Conservation (phyloP, 176 grass and related monocot genomes). For the Poa pratensis region DNA sequence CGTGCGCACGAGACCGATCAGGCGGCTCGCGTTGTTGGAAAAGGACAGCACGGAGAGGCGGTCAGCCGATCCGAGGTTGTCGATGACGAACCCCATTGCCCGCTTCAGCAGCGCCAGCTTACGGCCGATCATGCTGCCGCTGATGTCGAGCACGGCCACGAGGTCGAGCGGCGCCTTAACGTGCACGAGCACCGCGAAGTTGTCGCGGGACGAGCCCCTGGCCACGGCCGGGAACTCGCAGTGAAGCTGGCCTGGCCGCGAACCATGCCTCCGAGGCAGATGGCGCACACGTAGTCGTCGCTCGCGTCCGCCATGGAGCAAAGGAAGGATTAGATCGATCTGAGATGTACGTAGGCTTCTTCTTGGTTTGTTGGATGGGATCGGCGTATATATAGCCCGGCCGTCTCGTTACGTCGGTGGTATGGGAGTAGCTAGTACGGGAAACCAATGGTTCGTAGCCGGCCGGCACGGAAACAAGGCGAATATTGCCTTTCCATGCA, state of each 20-base stretch:
- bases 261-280: constrained; percentile 10
- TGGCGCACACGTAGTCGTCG: not conserved
- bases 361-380: not conserved
- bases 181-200: constrained; percentile 64
- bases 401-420: not conserved
- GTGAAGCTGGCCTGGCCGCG: constrained; percentile 22
- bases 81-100: constrained; percentile 84
- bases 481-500: too few relatives aligned
- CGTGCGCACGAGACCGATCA: constrained; percentile 45
- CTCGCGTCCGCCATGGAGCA: not conserved
- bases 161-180: constrained; percentile 64
- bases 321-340: not conserved
- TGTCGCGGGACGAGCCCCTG: constrained; percentile 37
- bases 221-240: constrained; percentile 53
- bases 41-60: constrained; percentile 79
- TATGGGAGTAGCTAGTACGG: too few relatives aligned
- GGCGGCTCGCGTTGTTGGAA: constrained; percentile 45
- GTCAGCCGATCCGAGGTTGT: constrained; percentile 65
- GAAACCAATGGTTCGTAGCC: too few relatives aligned
- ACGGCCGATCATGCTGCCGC: constrained; percentile 72
- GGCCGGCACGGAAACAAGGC: too few relatives aligned
- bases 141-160: constrained; percentile 80
- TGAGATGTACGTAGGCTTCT: not conserved
- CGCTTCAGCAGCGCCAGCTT: constrained; percentile 79
- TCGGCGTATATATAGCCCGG: not conserved